Evolutionary conservation across 148 eudicot species (phyloP).

Genomic region (Vaccinium macrocarpon): DNA sequence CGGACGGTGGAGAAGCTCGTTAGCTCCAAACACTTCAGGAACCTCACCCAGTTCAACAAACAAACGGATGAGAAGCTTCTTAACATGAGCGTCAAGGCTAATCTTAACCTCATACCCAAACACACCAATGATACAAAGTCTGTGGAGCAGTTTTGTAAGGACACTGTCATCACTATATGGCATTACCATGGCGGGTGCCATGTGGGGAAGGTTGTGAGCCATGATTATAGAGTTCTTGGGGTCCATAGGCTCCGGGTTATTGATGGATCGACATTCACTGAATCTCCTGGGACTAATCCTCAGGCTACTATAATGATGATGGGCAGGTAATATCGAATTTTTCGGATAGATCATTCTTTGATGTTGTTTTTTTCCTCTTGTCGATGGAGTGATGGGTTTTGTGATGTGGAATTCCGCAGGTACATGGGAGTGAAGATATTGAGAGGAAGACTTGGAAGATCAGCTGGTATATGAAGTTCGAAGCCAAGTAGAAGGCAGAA

Average conservation of each 20-base stretch:
- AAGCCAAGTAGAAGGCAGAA: constrained; percentile 13
- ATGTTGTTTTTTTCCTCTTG: not conserved
- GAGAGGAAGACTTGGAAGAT: constrained; percentile 61
- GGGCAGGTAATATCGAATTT: constrained; percentile 61
- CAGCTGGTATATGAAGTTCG: constrained; percentile 41
- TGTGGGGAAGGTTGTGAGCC: constrained; percentile 69
- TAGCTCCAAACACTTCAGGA: constrained; percentile 42
- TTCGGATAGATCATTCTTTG: not conserved
- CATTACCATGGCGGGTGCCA: constrained; percentile 98
- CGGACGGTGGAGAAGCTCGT: constrained; percentile 50
- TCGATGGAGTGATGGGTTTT: not conserved
- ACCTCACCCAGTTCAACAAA: constrained; percentile 40
- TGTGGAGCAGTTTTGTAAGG: constrained; percentile 79
- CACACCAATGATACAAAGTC: constrained; percentile 67
- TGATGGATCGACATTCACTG: constrained; percentile 70
- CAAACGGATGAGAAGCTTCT: constrained; percentile 47
- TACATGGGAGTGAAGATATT: constrained; percentile 94
- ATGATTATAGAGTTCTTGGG: constrained; percentile 58
- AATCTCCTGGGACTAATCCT: constrained; percentile 96
- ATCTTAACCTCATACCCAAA: constrained; percentile 68
- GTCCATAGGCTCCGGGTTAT: constrained; percentile 64
- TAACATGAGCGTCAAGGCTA: constrained; percentile 73
- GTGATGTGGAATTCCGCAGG: constrained; percentile 37
- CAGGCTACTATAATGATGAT: constrained; percentile 98
- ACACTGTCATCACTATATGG: constrained; percentile 90